Evolutionary conservation across 163 green algal species (phyloP), one percentile per base, ranked within the genome.

Genomic region (Smithsoniella earleae): DNA sequence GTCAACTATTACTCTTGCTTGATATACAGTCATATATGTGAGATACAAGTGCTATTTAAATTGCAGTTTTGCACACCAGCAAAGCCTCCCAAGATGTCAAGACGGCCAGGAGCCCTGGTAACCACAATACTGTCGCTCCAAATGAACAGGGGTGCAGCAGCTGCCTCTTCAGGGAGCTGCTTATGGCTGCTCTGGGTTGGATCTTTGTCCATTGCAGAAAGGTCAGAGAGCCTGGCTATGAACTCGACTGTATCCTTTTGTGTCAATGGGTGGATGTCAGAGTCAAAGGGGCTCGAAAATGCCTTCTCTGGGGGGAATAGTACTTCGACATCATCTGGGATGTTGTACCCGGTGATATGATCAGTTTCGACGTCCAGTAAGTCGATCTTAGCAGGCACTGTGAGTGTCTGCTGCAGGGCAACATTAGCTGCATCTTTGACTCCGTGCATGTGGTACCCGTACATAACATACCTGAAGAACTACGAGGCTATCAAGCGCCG

Each of bases 41-140:
- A n/a, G n/a, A n/a, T n/a, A n/a, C n/a, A n/a, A n/a, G n/a, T n/a
- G n/a, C n/a, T n/a, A n/a, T n/a, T n/a, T n/a, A n/a, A n/a, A n/a
- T n/a, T n/a, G n/a, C n/a, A n/a, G n/a, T n/a, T n/a, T n/a, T n/a
- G n/a, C 40, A 49, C 13, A 49, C 40, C 89, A 2, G 86, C 90
- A 18, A 98, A 96, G 76, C 94, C 94, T 4, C 94, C 94, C 90
- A 98, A 96, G 27, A 98, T 91, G 73, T 98, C 94, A 73, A 98
- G 78, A 1, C 94, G 77, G 0, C 94, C 94, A 0, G 94, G 94
- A 0, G 93, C 93, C 2, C 93, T 74, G 0, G 86, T 83, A 28
- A 98, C 84, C 0, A 83, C 44, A 6, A 97, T 30, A 16, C 20
- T 20, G 20, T 65, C 52, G 20, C 33, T 8, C 52, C 52, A 65